Percentiles rank a stretch among this genome's conserved stretches.
Conservation (phyloP, 371 early-diverging fungal species). For the Parasitella parasitica region DNA sequence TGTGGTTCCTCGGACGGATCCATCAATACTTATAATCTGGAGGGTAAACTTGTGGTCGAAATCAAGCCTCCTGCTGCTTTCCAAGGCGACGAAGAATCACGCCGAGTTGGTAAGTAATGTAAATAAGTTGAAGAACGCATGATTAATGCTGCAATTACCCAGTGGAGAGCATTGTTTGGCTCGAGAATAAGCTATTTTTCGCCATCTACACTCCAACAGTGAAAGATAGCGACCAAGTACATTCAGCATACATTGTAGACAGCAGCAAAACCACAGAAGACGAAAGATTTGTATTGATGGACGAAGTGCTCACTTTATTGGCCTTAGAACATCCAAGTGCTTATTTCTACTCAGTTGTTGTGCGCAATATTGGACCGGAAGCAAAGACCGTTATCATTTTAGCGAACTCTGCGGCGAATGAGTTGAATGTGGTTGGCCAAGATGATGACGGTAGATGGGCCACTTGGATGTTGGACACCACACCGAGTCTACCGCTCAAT, state of each 20-base stretch:
- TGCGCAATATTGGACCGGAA: constrained; percentile 35
- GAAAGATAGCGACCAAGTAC: background rate
- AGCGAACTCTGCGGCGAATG: constrained; percentile 36
- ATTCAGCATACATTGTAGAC: constrained; percentile 14
- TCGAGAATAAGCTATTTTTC: constrained; percentile 38
- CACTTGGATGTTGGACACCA: constrained; percentile 39
- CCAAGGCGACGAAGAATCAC: background rate
- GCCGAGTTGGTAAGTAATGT: background rate
- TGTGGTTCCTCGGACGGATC: constrained; percentile 37
- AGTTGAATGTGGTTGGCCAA: constrained; percentile 41
- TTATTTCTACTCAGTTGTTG: constrained; percentile 36
- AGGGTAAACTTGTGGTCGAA: constrained; percentile 30
- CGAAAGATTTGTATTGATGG: constrained; percentile 11
- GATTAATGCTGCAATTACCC: background rate
- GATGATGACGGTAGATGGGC: constrained; percentile 38
- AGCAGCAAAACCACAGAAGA: background rate
- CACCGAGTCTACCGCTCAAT: constrained; percentile 35
- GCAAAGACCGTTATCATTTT: constrained; percentile 29
- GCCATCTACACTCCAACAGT: constrained; percentile 20
- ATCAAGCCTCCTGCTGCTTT: background rate
- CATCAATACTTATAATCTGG: constrained; percentile 29
- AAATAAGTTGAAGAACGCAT: background rate
- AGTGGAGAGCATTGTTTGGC: constrained; percentile 46
- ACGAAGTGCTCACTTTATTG: constrained; percentile 38
- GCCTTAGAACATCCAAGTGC: constrained; percentile 24